Base-by-base conservation (phyloP, 2,329 filamentous ascomycete species). In the Diaporthe helianthi region DNA sequence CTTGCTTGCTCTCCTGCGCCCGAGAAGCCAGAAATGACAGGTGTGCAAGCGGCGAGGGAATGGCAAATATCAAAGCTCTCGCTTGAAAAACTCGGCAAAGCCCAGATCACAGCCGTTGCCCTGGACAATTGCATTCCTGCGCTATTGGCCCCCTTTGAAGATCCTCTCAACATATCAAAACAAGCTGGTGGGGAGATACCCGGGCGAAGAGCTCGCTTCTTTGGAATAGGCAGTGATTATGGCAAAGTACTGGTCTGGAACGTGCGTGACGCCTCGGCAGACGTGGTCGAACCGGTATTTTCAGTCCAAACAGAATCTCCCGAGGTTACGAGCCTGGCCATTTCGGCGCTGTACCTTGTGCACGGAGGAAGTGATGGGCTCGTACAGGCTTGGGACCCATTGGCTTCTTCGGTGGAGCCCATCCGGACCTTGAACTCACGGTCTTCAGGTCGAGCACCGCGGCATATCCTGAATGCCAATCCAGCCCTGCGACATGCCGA, bases 311-410 rank as follows among this genome's bases (percentile, higher is more conserved):
- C 96, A 0, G 93, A 97, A 54, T 98, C 95, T 0, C 94, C 95
- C 0, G 88, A 93, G 76, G 90, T 98, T 22, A 93, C 94, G 0
- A 93, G 90, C 71, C 80, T 99, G 19, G 96, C 92, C 7, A 79
- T 97, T 55, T 93, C 94, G 1, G 92, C 93, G 1, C 83, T 99
- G 19, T 97, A 97, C 76, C 81, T 99, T 19, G 92, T 98, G 8
- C 93, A 97, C 78, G 96, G 96, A 61, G 96, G 96, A 31, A 97
- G 92, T 73, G 96, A 99, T 80, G 95, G 96, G 0, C 87, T 98
- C 3, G 95, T 97, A 5, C 96, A 98, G 79, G 93, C 94, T 7
- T 99, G 96, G 96, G 96, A 99, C 81, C 93, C 92, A n/a, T 83
- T 99, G 55, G 93, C 91, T 1, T 98, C 95, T 2, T 92, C 87